These are phyloP conservation scores for Geum urbanum DNA, from an alignment of 306 rosid species.

Conservation along the genomic window DNA sequence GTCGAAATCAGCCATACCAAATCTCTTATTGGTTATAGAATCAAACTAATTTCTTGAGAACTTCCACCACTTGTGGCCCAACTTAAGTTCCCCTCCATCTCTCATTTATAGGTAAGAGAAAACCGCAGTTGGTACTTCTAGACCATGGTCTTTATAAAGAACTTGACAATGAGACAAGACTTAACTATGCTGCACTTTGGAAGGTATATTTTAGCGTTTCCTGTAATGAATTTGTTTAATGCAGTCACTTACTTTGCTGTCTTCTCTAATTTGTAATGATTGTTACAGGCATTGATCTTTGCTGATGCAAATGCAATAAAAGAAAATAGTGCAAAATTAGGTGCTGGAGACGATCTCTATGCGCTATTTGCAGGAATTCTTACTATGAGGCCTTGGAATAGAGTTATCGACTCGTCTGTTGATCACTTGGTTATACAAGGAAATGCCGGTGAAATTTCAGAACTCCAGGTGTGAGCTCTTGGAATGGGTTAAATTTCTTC, in stretches of 20 bases:
- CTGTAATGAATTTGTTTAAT: background rate
- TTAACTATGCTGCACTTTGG: conserved; percentile 90
- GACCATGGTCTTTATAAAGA: conserved; percentile 96
- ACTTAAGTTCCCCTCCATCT: background rate
- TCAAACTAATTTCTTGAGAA: too few relatives aligned
- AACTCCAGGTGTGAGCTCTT: conserved; percentile 76
- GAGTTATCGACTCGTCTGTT: conserved; percentile 70
- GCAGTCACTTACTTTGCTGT: background rate
- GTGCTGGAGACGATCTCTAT: conserved; percentile 95
- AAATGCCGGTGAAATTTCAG: conserved; percentile 62
- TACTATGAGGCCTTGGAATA: conserved; percentile 95
- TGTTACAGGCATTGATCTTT: conserved; percentile 64
- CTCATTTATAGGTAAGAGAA: conserved; percentile 61
- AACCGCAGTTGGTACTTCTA: conserved; percentile 85
- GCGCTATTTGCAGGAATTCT: conserved; percentile 92
- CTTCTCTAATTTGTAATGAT: conserved; percentile 14
- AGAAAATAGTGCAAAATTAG: conserved; percentile 79
- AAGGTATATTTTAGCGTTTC: conserved; percentile 41
- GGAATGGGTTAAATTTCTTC: background rate
- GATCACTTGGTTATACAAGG: conserved; percentile 88
- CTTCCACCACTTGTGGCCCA: background rate
- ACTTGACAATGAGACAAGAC: conserved; percentile 70
- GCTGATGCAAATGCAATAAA: conserved; percentile 79
- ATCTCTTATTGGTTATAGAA: too few relatives aligned
- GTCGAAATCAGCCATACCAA: background rate